Evolutionary conservation across 345 rosid species (phyloP).

Genomic region (rapeseed (Brassica napus)): DNA sequence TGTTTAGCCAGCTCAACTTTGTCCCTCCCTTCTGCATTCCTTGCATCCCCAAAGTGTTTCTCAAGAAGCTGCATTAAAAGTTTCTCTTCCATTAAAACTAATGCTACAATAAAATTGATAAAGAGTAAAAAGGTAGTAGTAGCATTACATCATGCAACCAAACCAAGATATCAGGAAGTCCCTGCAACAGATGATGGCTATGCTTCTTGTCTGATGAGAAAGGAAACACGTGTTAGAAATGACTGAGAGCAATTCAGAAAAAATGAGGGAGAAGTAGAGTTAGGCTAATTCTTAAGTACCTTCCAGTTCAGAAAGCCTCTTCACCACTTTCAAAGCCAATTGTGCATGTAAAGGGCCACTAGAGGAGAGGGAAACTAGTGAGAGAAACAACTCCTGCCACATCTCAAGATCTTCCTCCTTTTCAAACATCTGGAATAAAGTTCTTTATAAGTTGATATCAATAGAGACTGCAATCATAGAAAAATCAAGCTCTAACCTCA

Average conservation of each 20-base stretch:
- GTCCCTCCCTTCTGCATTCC: neutral
- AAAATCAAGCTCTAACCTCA: slow-evolving; percentile 4
- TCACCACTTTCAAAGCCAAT: neutral
- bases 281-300: neutral
- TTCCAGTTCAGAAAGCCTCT: neutral
- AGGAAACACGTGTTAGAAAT: neutral
- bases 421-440: neutral
- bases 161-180: neutral
- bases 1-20: neutral
- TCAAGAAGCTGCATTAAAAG: slow-evolving; percentile 1
- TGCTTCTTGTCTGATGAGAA: neutral
- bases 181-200: neutral
- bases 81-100: neutral
- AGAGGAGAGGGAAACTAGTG: neutral
- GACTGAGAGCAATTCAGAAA: neutral
- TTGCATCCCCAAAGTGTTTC: neutral
- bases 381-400: neutral
- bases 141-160: neutral
- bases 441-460: neutral
- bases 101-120: neutral
- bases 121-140: neutral
- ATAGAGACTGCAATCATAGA: too few relatives aligned
- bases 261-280: neutral
- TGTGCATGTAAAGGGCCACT: neutral
- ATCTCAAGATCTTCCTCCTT: neutral